Percentiles rank a stretch among this genome's conserved stretches.
phyloP scores from a whole-genome alignment of 441 rosid genomes.

The Capsella rubella region DNA sequence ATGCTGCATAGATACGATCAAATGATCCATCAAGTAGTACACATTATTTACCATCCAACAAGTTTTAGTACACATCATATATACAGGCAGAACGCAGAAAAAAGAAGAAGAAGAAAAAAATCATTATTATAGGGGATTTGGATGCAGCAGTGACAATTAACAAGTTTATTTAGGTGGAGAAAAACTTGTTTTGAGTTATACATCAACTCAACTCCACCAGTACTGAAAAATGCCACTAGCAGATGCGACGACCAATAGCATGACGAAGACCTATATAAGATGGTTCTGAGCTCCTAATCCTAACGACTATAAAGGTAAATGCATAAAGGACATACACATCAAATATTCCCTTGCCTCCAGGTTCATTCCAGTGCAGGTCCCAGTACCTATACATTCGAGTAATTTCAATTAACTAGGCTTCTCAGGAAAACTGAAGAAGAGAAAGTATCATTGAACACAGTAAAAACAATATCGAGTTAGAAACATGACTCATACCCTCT shows the following conservation, averaged over 20 bases:
- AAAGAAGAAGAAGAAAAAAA: neutral
- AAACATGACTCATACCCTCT: slow-evolving; percentile 56
- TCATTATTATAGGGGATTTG: neutral
- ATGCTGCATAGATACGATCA: slow-evolving; percentile 53
- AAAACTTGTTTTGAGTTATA: neutral
- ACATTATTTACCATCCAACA: slow-evolving; percentile 18
- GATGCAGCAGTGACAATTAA: slow-evolving; percentile 11
- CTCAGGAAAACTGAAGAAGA: neutral
- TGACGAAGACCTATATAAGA: neutral
- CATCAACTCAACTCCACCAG: slow-evolving; percentile 5
- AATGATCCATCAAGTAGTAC: slow-evolving; percentile 19
- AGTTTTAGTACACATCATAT: slow-evolving; percentile 12
- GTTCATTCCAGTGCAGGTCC: slow-evolving; percentile 69
- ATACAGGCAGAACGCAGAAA: neutral
- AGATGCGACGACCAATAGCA: slow-evolving; percentile 2
- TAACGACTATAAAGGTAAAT: slow-evolving; percentile 18
- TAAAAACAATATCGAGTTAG: neutral
- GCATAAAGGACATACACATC: slow-evolving; percentile 63
- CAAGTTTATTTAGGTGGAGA: neutral
- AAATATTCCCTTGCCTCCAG: slow-evolving; percentile 70
- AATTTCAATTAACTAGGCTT: slow-evolving; percentile 24
- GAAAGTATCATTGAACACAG: neutral
- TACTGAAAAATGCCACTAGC: neutral
- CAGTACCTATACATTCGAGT: slow-evolving; percentile 60
- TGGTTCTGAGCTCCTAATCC: slow-evolving; percentile 13